A percentile compares a stretch with the other conserved stretches of the same genome.
These are phyloP conservation scores for Taxillus chinensis DNA, from an alignment of 164 flowering plant species.

Conservation along the genomic window DNA sequence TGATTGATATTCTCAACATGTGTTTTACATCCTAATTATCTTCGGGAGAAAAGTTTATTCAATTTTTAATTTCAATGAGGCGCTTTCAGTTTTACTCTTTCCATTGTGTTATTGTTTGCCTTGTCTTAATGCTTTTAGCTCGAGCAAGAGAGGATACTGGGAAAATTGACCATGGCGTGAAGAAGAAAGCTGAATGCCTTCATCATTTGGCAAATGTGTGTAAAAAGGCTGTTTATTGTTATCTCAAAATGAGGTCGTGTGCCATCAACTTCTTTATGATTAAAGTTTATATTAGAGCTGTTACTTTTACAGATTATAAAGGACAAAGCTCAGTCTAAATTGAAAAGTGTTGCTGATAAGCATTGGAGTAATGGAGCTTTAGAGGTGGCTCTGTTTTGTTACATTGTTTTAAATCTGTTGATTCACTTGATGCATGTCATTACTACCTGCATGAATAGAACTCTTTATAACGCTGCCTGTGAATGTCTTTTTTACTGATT, in stretches of 20 bases:
- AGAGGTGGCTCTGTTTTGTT: conserved; percentile 38
- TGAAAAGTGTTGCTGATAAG: conserved; percentile 73
- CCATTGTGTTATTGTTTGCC: background rate
- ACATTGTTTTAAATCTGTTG: background rate
- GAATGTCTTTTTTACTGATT: too few species aligned
- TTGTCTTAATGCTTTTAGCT: conserved; percentile 31
- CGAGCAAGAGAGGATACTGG: conserved; percentile 89
- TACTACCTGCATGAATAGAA: background rate
- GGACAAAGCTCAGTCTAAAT: conserved; percentile 65
- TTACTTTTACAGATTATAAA: conserved; percentile 42
- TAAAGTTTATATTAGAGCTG: background rate
- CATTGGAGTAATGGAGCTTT: conserved; percentile 99
- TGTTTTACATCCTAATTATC: too few species aligned
- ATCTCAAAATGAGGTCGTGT: background rate
- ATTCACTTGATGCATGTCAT: background rate
- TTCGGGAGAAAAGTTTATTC: too few species aligned
- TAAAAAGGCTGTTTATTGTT: background rate
- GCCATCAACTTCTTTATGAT: background rate
- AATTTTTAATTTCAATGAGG: too few species aligned
- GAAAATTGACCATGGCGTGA: conserved; percentile 75
- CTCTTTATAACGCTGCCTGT: background rate
- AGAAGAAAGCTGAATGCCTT: conserved; percentile 75
- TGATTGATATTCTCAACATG: too few species aligned
- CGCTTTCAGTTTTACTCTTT: conserved; percentile 1
- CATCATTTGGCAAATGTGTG: conserved; percentile 53